Conservation (phyloP, 768 basidiomycete genomes). For the Hysterangium stoloniferum region DNA sequence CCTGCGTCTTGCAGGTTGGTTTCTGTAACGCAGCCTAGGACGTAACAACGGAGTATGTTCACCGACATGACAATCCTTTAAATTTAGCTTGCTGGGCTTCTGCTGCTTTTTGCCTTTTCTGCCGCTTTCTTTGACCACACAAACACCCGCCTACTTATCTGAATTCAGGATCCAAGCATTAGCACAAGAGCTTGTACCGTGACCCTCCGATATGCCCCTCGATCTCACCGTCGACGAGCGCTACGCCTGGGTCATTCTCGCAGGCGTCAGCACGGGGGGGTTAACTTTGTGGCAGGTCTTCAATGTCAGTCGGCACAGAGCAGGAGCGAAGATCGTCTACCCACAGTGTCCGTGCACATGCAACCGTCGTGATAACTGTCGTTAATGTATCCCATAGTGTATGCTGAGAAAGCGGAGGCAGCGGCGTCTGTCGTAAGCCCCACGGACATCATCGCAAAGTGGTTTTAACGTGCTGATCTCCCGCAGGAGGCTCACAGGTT, state of each 20-base stretch:
- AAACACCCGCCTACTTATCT: too few species aligned
- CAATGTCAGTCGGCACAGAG: conserved; percentile 38
- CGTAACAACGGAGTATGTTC: too few species aligned
- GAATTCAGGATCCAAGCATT: too few species aligned
- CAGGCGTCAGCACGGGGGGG: conserved; percentile 44
- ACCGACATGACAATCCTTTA: too few species aligned
- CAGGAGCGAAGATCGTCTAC: conserved; percentile 48
- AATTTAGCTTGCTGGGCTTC: too few species aligned
- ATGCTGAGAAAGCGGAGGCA: conserved; percentile 61
- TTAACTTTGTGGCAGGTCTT: conserved; percentile 43
- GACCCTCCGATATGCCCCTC: too few species aligned
- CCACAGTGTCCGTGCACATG: conserved; percentile 56
- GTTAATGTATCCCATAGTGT: conserved; percentile 34
- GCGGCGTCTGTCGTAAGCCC: conserved; percentile 30
- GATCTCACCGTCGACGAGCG: conserved; percentile 24
- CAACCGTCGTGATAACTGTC: not conserved
- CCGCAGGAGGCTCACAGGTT: conserved; percentile 43
- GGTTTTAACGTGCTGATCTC: not conserved
- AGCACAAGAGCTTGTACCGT: too few species aligned
- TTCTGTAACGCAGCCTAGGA: too few species aligned
- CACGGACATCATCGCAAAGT: not conserved
- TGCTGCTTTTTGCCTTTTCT: too few species aligned
- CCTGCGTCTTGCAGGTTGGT: too few species aligned
- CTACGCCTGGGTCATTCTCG: conserved; percentile 49
- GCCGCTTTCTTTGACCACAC: too few species aligned